Evolutionary conservation across 2,329 filamentous ascomycete genomes (phyloP).

Genomic region (Cercospora brassicicola): DNA sequence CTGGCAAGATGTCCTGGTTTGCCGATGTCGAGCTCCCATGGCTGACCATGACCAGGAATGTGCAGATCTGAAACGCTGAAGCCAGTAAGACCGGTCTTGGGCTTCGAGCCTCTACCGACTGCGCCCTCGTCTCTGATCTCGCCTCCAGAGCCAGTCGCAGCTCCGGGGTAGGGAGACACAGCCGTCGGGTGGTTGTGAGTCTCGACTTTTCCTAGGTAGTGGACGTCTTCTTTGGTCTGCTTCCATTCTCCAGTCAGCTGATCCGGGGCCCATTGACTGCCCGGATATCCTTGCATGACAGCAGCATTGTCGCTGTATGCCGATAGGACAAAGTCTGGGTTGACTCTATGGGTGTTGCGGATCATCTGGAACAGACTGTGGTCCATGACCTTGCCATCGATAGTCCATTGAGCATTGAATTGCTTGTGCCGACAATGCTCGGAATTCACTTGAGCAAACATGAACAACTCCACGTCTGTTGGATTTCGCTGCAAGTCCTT

Average conservation of each 20-base stretch:
- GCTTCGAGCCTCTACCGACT: slow-evolving; percentile 86
- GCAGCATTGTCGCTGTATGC: slow-evolving; percentile 98
- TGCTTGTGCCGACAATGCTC: slow-evolving; percentile 89
- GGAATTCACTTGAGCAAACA: slow-evolving; percentile 99
- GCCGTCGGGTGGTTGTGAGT: slow-evolving; percentile 97
- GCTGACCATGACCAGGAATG: slow-evolving; percentile 77
- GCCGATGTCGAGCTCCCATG: slow-evolving; percentile 90
- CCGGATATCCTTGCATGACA: slow-evolving; percentile 73
- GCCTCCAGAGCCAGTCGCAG: slow-evolving; percentile 90
- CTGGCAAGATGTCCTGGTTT: slow-evolving; percentile 90
- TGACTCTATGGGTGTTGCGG: slow-evolving; percentile 80
- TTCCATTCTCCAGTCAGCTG: slow-evolving; percentile 84
- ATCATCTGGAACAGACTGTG: slow-evolving; percentile 94
- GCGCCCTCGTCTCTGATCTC: slow-evolving; percentile 95
- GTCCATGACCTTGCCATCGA: slow-evolving; percentile 78
- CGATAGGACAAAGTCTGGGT: slow-evolving; percentile 79
- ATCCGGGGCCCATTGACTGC: slow-evolving; percentile 83
- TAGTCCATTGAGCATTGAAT: slow-evolving; percentile 95
- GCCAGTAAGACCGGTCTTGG: slow-evolving; percentile 86
- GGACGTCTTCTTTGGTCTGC: slow-evolving; percentile 79
- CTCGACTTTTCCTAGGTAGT: slow-evolving; percentile 91
- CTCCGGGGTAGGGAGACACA: slow-evolving; percentile 88
- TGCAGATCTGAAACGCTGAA: slow-evolving; percentile 94
- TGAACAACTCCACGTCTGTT: slow-evolving; percentile 93
- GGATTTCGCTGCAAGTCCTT: slow-evolving; percentile 64